These are phyloP conservation scores for Geranomyces variabilis DNA, from an alignment of 192 early-diverging fungal species.

Conservation along the genomic window DNA sequence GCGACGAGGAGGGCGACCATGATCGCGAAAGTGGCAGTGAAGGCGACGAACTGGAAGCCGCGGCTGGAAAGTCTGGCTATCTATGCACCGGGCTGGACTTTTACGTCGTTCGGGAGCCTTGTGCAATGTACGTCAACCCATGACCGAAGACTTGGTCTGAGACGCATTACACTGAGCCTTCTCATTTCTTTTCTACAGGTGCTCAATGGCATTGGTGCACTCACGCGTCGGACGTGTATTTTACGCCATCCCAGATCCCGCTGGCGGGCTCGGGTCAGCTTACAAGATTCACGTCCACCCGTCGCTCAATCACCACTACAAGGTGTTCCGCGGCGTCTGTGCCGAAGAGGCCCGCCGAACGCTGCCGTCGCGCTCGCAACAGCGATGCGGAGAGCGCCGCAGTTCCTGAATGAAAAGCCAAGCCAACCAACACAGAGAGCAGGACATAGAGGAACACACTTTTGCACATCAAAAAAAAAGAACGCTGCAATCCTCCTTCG, in stretches of 20 bases:
- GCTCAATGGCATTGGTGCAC: conserved; percentile 92
- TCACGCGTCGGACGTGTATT: conserved; percentile 90
- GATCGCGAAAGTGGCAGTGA: background rate
- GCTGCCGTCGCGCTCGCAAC: no score
- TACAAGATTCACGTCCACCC: conserved; percentile 73
- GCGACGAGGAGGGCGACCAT: background rate
- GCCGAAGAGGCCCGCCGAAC: conserved; percentile 1
- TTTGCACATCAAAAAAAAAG: no score
- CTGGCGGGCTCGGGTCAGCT: conserved; percentile 54
- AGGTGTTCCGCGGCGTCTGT: conserved; percentile 41
- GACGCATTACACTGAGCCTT: conserved; percentile 11
- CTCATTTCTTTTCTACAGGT: conserved; percentile 52
- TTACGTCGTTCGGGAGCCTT: conserved; percentile 83
- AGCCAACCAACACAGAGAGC: no score
- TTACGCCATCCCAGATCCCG: conserved; percentile 44
- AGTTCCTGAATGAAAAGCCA: no score
- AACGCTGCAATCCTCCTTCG: no score
- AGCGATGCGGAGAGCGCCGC: no score
- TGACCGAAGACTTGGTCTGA: background rate
- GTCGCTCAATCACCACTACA: conserved; percentile 76
- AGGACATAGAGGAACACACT: no score
- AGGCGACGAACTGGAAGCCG: conserved; percentile 6
- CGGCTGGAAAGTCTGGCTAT: conserved; percentile 53
- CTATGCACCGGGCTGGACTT: conserved; percentile 83
- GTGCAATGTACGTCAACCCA: conserved; percentile 70